Percentiles rank a stretch among this genome's conserved stretches.
Conservation (phyloP, 2,329 filamentous ascomycete genomes). For the Fusarium floridanum region DNA sequence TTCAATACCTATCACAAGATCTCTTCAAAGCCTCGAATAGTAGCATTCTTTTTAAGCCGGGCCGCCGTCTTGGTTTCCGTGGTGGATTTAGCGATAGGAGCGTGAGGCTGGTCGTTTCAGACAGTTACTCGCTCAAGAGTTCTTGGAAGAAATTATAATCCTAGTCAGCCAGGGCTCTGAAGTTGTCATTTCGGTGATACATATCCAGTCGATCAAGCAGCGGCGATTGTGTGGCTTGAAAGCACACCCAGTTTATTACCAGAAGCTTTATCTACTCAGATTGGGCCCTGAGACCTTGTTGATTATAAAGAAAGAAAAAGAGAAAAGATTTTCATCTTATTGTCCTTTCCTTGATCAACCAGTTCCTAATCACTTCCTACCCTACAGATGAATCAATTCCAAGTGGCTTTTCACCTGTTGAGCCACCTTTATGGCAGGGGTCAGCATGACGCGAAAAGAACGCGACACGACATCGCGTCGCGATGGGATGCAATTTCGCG, state of each 20-base stretch:
- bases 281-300: not conserved
- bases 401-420: too few species aligned
- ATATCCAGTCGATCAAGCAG: rapidly evolving
- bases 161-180: too few species aligned
- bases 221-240: not conserved
- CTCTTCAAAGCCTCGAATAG: not conserved
- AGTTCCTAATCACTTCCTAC: too few species aligned
- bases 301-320: not conserved
- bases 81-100: too few species aligned
- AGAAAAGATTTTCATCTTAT: not conserved
- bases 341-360: not conserved
- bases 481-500: not conserved
- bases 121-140: not conserved
- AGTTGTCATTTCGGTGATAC: not conserved
- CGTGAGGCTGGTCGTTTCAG: not conserved
- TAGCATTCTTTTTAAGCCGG: not conserved
- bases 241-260: not conserved
- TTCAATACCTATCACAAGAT: not conserved
- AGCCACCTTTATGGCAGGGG: too few species aligned
- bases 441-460: not conserved
- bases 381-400: not conserved
- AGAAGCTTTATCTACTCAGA: too few species aligned
- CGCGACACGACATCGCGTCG: not conserved
- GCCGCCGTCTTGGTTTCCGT: not conserved
- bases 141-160: too few species aligned